phyloP scores from a whole-genome alignment of 768 basidiomycete species.

The Leccinellum luteum region DNA sequence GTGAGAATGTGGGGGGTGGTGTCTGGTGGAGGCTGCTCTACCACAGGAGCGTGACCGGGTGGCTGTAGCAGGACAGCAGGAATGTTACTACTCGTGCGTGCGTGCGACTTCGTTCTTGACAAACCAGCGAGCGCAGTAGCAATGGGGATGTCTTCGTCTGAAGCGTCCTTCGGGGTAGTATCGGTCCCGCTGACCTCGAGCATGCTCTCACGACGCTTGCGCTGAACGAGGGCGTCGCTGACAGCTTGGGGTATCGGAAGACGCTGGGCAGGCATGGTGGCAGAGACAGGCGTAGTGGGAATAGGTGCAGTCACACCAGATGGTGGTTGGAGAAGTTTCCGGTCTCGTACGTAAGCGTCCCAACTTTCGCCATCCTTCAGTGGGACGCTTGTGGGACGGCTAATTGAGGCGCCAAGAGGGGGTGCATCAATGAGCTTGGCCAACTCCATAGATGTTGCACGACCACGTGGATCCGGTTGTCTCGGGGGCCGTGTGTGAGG shows the following conservation, averaged over 20 bases:
- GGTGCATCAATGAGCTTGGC: slow-evolving; percentile 44
- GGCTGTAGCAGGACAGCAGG: slow-evolving; percentile 30
- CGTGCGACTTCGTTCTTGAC: slow-evolving; percentile 14
- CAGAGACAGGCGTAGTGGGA: slow-evolving; percentile 48
- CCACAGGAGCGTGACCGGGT: slow-evolving; percentile 29
- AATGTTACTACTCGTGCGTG: slow-evolving; percentile 19
- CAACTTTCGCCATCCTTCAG: slow-evolving; percentile 74
- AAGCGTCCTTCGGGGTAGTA: slow-evolving; percentile 31
- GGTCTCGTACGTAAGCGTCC: slow-evolving; percentile 83
- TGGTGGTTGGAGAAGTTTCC: slow-evolving; percentile 82
- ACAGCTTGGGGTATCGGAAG: slow-evolving; percentile 69
- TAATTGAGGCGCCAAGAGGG: slow-evolving; percentile 51
- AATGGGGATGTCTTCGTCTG: slow-evolving; percentile 36
- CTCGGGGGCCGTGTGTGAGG: slow-evolving; percentile 71
- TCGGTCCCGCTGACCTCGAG: slow-evolving; percentile 43
- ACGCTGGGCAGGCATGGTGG: slow-evolving; percentile 37
- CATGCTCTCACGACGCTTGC: slow-evolving; percentile 71
- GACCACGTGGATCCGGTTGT: slow-evolving; percentile 61
- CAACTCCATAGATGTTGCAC: slow-evolving; percentile 74
- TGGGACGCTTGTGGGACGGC: slow-evolving; percentile 72
- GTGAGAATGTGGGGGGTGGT: slow-evolving; percentile 21
- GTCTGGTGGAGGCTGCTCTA: slow-evolving; percentile 22
- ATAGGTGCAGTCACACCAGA: slow-evolving; percentile 80
- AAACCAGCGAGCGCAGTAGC: slow-evolving; percentile 17
- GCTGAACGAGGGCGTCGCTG: slow-evolving; percentile 65